Evolutionary conservation across 1,139 yeast genomes (phyloP).

Genomic region (Yamadazyma kanchanaburiensis): DNA sequence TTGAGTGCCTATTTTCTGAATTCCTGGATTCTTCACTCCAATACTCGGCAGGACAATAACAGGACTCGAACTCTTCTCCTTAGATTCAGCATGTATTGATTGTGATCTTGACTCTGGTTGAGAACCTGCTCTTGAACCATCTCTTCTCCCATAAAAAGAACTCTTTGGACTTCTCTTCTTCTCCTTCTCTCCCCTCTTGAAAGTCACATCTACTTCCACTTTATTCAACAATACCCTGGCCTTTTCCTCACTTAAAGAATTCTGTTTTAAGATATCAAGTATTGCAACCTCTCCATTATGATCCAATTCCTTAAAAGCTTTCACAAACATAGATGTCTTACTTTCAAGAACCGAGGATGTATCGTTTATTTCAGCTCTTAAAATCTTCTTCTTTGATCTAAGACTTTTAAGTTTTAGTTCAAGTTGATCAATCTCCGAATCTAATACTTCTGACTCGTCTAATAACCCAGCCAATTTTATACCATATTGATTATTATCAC

Average conservation of each 20-base stretch:
- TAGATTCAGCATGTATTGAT: not conserved
- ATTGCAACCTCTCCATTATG: conserved; percentile 35
- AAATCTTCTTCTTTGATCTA: conserved; percentile 31
- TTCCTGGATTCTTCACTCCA: conserved; percentile 3
- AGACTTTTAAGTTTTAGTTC: conserved; percentile 37
- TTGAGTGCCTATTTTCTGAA: not conserved
- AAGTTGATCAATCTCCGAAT: conserved; percentile 38
- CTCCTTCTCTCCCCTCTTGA: conserved; percentile 16
- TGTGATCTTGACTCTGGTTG: not conserved
- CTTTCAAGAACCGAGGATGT: conserved; percentile 57
- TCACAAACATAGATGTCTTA: conserved; percentile 41
- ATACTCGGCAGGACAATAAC: conserved; percentile 1
- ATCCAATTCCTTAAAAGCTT: conserved; percentile 39
- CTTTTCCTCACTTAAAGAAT: conserved; percentile 21
- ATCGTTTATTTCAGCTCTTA: conserved; percentile 42
- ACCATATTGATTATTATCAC: conserved; percentile 44
- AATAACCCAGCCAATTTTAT: conserved; percentile 36
- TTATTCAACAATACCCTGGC: conserved; percentile 17
- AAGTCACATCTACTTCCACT: conserved; percentile 30
- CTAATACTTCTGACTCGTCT: conserved; percentile 31
- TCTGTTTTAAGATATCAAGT: conserved; percentile 18
- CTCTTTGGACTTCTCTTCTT: conserved; percentile 2
- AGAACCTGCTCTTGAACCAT: not conserved
- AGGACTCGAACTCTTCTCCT: not conserved
- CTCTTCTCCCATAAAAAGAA: conserved; percentile 2